Conservation (phyloP, 2,329 filamentous ascomycete species). For the Dichotomopilus funicola region DNA sequence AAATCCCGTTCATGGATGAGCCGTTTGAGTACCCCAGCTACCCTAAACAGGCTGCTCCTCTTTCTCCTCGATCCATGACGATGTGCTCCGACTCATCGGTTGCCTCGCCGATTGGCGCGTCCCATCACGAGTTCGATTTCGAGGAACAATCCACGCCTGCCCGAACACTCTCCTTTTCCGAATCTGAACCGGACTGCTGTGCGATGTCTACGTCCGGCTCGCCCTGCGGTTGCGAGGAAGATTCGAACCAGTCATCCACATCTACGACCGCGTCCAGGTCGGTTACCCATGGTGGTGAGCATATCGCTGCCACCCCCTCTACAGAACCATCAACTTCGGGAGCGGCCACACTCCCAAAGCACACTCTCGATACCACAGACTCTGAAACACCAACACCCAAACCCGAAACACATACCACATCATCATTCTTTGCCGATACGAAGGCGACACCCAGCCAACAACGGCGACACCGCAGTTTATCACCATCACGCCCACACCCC, state of each 20-base stretch:
- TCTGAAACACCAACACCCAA: constrained; percentile 26
- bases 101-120: constrained; percentile 32
- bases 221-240: constrained; percentile 33
- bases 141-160: constrained; percentile 34
- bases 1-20: constrained; percentile 38
- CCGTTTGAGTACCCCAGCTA: constrained; percentile 32
- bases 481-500: constrained; percentile 26
- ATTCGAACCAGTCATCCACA: constrained; percentile 37
- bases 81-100: constrained; percentile 40
- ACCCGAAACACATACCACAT: constrained; percentile 17
- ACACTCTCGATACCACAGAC: constrained; percentile 15
- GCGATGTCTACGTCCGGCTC: constrained; percentile 25
- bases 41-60: constrained; percentile 32
- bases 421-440: constrained; percentile 24
- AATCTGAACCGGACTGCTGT: constrained; percentile 40
- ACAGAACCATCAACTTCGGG: neutral
- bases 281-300: constrained; percentile 7
- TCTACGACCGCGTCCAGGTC: constrained; percentile 15
- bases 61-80: constrained; percentile 46
- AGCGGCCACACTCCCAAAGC: constrained; percentile 2
- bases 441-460: constrained; percentile 24
- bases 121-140: constrained; percentile 30
- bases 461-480: constrained; percentile 29
- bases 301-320: neutral
- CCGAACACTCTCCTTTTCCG: constrained; percentile 47